A percentile compares a stretch with the other conserved stretches of the same genome.
Conservation (phyloP, 2,329 filamentous ascomycete species). For the Diaporthe longicolla region DNA sequence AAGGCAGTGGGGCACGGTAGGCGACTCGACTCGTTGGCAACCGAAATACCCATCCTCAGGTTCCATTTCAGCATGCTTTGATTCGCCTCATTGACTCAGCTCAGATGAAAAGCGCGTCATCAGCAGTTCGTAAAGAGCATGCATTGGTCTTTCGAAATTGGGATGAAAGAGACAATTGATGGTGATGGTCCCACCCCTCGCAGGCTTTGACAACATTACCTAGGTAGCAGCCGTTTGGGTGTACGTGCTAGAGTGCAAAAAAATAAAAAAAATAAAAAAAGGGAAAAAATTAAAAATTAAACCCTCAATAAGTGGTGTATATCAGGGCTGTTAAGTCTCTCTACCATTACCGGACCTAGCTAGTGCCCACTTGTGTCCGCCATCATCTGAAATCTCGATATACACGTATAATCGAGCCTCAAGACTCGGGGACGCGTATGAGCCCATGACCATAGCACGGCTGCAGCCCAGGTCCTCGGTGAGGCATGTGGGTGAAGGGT, state of each 20-base stretch:
- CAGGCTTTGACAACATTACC: neutral
- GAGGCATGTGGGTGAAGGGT: neutral
- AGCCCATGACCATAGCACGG: neutral
- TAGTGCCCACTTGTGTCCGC: neutral
- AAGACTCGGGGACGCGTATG: neutral
- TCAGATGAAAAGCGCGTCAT: neutral
- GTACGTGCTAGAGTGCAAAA: neutral
- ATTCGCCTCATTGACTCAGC: slow-evolving; percentile 17
- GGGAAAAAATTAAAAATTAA: neutral
- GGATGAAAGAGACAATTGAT: neutral
- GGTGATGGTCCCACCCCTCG: neutral
- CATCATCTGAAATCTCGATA: neutral
- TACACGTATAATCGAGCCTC: neutral
- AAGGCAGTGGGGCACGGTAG: slow-evolving; percentile 7
- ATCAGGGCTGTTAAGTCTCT: neutral
- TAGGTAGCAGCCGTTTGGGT: neutral
- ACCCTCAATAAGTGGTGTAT: neutral
- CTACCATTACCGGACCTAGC: neutral
- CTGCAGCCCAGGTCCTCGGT: slow-evolving; percentile 6
- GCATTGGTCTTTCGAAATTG: neutral
- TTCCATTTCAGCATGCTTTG: slow-evolving; percentile 8
- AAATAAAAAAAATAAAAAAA: no score
- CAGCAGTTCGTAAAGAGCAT: neutral
- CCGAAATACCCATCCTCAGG: slow-evolving; percentile 1
- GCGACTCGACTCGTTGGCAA: slow-evolving; percentile 20